phyloP scores from a whole-genome alignment of 495 filamentous ascomycete genomes.

The Neurospora terricola region DNA sequence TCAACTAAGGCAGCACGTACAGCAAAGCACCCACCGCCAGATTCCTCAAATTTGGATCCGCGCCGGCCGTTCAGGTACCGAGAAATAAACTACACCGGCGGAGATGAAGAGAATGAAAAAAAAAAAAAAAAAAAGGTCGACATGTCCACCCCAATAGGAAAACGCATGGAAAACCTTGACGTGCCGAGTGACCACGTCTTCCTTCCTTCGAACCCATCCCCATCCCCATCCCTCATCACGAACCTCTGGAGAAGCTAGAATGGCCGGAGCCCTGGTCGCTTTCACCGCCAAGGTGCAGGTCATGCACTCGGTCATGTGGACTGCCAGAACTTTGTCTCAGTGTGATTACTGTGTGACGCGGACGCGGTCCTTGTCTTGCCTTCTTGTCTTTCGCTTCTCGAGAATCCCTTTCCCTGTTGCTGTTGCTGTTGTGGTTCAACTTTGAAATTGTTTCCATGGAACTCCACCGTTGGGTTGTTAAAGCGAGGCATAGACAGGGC shows the following conservation, averaged over 20 bases:
- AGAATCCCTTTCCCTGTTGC: not conserved
- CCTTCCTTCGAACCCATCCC: not conserved
- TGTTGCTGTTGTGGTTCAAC: not conserved
- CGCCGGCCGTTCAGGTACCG: not conserved
- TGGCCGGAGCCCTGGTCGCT: not conserved
- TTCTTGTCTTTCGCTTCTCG: not conserved
- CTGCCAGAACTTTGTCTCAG: not conserved
- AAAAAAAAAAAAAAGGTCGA: no score
- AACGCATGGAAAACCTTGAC: not conserved
- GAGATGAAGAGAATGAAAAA: not conserved
- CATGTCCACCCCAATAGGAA: not conserved
- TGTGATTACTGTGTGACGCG: no score
- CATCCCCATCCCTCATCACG: not conserved
- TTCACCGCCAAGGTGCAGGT: slow-evolving; percentile 1
- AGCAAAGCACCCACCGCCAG: not conserved
- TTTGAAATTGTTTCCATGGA: not conserved
- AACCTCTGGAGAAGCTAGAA: not conserved
- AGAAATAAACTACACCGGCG: not conserved
- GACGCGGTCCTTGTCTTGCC: not conserved
- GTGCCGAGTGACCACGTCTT: not conserved
- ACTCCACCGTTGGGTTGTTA: not conserved
- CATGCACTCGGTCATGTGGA: slow-evolving; percentile 2
- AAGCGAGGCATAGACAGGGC: not conserved
- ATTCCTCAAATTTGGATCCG: not conserved
- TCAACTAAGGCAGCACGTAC: not conserved